Evolutionary conservation across 352 stramenopile species (phyloP), one percentile per base, ranked within the genome.

Genomic region (Pythium brassicae): DNA sequence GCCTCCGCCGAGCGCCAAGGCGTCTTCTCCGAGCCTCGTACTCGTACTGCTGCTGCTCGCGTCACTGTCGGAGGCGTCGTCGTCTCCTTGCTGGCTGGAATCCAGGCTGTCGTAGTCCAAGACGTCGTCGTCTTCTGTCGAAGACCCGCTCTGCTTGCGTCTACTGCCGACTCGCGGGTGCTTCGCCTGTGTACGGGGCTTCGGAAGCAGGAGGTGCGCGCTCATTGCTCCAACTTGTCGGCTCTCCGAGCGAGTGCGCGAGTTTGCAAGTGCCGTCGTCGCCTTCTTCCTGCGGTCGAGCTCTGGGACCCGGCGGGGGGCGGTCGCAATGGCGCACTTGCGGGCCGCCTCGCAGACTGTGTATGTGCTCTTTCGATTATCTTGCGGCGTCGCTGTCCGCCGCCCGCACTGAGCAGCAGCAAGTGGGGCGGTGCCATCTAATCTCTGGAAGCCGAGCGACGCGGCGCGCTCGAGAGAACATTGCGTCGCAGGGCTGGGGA

Each of bases 71-170:
- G n/a, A 26, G 4, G 42, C 39, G 8, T 55, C 37, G 22, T 62
- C 25, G 20, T 55, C 5, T 49, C 25, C 40, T 4, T 20, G 47
- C 3, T 52, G 40, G 19, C 55, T 55, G 2, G 43, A 37, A 32
- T 59, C 55, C 37, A 60, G 27, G 42, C 34, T 48, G 25, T 20
- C 37, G 35, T 61, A 49, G 47, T n/a, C 17, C 25, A 57, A 46
- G 40, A 57, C 26, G 34, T 57, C 51, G 29, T 62, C 56, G 37
- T 58, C 50, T 15, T 56, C 50, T 7, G 49, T 62, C 3, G 56
- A 48, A 10, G 50, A 62, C 23, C 40, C 56, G 17, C 29, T 47
- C 19, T 48, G 56, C 3, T 12, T 23, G 39, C 39, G 39, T 6
- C 25, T 22, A 4, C n/a, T 22, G n/a, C n/a, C 19, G 19, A 53